Conservation (phyloP, 345 rosid genomes). For the Populus davidiana region DNA sequence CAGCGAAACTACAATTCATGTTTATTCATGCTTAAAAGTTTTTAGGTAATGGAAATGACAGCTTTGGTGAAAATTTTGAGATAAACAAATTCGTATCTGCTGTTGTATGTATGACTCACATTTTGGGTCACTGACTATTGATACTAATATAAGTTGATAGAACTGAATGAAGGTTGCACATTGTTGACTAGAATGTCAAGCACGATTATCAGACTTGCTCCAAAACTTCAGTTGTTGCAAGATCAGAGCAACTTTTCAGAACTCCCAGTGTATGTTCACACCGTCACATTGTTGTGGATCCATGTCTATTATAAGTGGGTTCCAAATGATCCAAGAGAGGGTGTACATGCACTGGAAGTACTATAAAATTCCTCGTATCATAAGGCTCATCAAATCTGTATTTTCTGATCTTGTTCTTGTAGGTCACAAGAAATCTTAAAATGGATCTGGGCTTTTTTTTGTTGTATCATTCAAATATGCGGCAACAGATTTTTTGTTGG, state of each 20-base stretch:
- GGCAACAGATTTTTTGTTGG: background rate
- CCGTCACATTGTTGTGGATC: background rate
- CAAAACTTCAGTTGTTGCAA: background rate
- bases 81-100: background rate
- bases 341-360: background rate
- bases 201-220: background rate
- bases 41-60: background rate
- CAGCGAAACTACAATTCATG: background rate
- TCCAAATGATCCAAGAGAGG: background rate
- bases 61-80: background rate
- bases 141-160: background rate
- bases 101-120: too few relatives aligned
- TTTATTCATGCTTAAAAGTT: background rate
- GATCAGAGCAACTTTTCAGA: background rate
- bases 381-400: background rate
- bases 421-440: background rate
- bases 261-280: background rate
- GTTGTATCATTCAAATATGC: background rate
- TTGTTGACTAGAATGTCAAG: background rate
- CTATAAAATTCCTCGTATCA: background rate
- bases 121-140: background rate
- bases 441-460: background rate
- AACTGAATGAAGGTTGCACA: background rate
- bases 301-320: background rate
- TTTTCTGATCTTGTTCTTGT: background rate